Base-by-base conservation (phyloP, 768 basidiomycete species). In the Kwoniella newhampshirensis region DNA sequence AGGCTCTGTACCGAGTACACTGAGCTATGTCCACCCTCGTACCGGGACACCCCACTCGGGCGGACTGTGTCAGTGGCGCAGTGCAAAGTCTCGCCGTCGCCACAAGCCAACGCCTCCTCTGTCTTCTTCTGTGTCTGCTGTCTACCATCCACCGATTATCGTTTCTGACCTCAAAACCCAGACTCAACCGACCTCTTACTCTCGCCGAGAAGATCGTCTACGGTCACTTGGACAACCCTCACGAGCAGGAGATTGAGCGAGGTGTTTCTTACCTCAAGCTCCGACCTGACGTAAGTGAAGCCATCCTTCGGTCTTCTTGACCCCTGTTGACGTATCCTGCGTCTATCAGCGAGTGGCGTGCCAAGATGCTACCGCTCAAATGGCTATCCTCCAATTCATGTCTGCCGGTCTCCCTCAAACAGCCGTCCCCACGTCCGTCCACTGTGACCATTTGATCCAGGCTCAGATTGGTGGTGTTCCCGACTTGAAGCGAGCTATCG, bases 361-460 rank as follows among this genome's bases (percentile, higher is more conserved):
- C 71, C 80, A 80, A 66, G 80, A 80, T 73, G 79, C 79, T 37
- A 81, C 79, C 66, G 79, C 78, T 71, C 75, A 70, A 58, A 99
- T 99, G 96, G 96, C 96, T 18, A 84, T 99, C 54, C 83, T 99
- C 65, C 96, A 99, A 82, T 99, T 99, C 85, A 99, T 99, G 96
- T 97, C 96, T 49, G 92, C 96, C 17, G 94, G 94, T 63, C 92
- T 99, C 84, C 90, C 90, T 76, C 94, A 91, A 43, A 91, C 90
- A 37, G 94, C 94, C 43, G 93, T 97, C 63, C 94, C 94, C 30
- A 94, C 94, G 64, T 94, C 96, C 62, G 96, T 99, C 42, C 94
- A 99, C 82, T 97, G 93, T 76, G 94, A 99, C 80, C 94, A 99
- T 80, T 83, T 99, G 75, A 97, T 99, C 73, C 91, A 97, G 81